Conservation (phyloP, 139 green algal species). For the Picochlorum sp. region DNA sequence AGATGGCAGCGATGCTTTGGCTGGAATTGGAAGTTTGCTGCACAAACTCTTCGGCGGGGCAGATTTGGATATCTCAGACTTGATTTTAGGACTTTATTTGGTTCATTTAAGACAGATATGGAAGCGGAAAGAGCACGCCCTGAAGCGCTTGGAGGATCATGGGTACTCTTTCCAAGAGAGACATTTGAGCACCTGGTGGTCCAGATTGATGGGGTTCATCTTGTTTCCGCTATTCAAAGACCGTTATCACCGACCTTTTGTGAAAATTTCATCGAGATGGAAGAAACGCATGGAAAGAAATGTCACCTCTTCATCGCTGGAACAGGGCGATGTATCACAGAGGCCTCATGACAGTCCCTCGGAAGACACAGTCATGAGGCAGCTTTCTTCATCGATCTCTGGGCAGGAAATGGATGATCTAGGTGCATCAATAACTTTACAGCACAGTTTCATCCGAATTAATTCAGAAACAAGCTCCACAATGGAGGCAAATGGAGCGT, state of each 20-base stretch:
- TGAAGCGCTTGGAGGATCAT: neutral
- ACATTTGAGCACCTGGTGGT: neutral
- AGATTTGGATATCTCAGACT: conserved; percentile 28
- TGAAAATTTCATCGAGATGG: too few relatives aligned
- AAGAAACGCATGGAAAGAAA: too few relatives aligned
- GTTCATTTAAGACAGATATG: conserved; percentile 19
- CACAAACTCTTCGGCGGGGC: conserved; percentile 25
- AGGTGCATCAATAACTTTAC: neutral
- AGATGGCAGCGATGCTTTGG: neutral
- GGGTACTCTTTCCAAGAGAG: neutral
- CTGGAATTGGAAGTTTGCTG: conserved; percentile 21
- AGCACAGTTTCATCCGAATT: neutral
- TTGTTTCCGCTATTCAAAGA: neutral
- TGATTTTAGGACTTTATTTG: conserved; percentile 19
- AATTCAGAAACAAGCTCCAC: neutral
- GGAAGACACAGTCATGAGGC: too few relatives aligned
- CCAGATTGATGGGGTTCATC: neutral
- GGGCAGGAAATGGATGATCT: neutral
- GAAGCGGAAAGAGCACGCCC: conserved; percentile 3
- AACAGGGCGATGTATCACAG: neutral
- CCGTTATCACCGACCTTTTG: too few relatives aligned
- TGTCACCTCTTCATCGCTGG: neutral
- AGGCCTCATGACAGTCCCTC: neutral
- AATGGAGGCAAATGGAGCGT: too few relatives aligned
- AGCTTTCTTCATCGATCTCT: too few relatives aligned